Evolutionary conservation across 306 rosid genomes (phyloP).

Genomic region (Rosa chinensis): DNA sequence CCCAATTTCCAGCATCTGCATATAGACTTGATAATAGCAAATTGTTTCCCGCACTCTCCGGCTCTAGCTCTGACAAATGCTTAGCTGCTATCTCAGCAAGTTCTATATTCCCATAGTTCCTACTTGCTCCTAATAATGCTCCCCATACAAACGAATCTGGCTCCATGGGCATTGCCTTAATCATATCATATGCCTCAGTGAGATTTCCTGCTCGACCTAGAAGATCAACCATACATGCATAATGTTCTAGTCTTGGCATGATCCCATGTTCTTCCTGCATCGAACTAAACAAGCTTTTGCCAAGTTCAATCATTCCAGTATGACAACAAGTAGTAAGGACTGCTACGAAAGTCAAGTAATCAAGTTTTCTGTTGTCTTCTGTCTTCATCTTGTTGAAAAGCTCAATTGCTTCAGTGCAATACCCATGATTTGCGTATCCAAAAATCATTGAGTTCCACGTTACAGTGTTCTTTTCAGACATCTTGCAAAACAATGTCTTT

Average conservation of each 20-base stretch:
- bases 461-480: constrained; percentile 61
- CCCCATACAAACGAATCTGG: constrained; percentile 96
- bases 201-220: constrained; percentile 74
- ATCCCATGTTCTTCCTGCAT: constrained; percentile 67
- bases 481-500: constrained; percentile 48
- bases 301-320: constrained; percentile 63
- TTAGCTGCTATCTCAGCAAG: constrained; percentile 75
- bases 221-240: constrained; percentile 83
- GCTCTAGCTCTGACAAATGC: constrained; percentile 72
- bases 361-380: constrained; percentile 47
- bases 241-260: constrained; percentile 77
- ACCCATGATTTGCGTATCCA: constrained; percentile 82
- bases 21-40: constrained; percentile 61
- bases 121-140: constrained; percentile 77
- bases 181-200: constrained; percentile 53
- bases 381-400: constrained; percentile 64
- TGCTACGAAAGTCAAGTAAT: constrained; percentile 74
- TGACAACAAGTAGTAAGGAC: constrained; percentile 77
- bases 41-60: constrained; percentile 71
- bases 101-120: constrained; percentile 63
- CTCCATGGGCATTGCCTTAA: constrained; percentile 65
- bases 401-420: constrained; percentile 63
- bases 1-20: constrained; percentile 80
- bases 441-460: constrained; percentile 90
- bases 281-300: constrained; percentile 51